These are phyloP conservation scores for Astrothelium subdiscretum DNA, from an alignment of 495 filamentous ascomycete genomes.

Conservation along the genomic window DNA sequence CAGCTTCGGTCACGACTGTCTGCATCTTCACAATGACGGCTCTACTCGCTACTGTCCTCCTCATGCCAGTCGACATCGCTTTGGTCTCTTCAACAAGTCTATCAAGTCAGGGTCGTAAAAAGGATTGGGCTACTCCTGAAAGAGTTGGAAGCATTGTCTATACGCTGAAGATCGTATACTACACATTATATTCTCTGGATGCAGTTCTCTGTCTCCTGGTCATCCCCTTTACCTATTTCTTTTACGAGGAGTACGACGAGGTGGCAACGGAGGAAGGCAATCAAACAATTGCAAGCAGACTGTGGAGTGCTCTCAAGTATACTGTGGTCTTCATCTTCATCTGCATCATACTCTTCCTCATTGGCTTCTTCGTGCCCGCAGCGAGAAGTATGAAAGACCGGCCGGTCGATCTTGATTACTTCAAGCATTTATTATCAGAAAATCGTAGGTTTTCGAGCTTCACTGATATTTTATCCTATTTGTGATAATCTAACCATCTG, in stretches of 20 bases:
- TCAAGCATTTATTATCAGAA: slow-evolving; percentile 69
- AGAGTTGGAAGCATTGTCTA: slow-evolving; percentile 62
- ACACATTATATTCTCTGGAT: slow-evolving; percentile 82
- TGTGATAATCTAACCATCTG: slow-evolving; percentile 10
- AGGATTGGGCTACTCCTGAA: slow-evolving; percentile 83
- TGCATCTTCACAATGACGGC: slow-evolving; percentile 75
- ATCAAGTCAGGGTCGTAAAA: slow-evolving; percentile 65
- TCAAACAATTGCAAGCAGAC: slow-evolving; percentile 53
- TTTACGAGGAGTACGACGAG: slow-evolving; percentile 93
- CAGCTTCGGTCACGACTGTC: slow-evolving; percentile 63
- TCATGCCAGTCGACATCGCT: slow-evolving; percentile 91
- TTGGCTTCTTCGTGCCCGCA: slow-evolving; percentile 86
- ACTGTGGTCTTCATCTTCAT: slow-evolving; percentile 74
- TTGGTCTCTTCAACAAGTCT: slow-evolving; percentile 80
- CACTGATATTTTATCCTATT: background rate
- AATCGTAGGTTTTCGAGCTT: slow-evolving; percentile 48
- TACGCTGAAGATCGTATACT: slow-evolving; percentile 82
- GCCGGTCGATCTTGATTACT: slow-evolving; percentile 73
- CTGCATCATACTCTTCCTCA: slow-evolving; percentile 69
- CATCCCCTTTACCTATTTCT: slow-evolving; percentile 95
- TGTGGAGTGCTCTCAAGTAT: slow-evolving; percentile 83
- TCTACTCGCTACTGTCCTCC: slow-evolving; percentile 81
- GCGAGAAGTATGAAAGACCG: slow-evolving; percentile 38
- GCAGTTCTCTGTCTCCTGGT: slow-evolving; percentile 82
- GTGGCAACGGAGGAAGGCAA: slow-evolving; percentile 64